These are phyloP conservation scores for Hydnum rufescens DNA, from an alignment of 768 basidiomycete genomes.

Conservation along the genomic window DNA sequence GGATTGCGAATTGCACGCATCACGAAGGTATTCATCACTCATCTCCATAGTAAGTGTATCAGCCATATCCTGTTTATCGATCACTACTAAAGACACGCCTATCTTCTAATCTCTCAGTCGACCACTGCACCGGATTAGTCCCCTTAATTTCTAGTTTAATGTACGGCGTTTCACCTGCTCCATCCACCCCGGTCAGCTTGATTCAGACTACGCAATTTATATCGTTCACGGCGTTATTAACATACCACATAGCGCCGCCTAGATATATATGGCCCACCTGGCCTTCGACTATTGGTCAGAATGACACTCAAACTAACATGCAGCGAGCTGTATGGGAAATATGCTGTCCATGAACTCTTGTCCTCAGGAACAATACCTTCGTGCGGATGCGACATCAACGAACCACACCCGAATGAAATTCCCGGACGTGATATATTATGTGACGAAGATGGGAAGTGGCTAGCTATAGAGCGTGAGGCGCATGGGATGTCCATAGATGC, in stretches of 20 bases:
- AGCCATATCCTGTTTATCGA: neutral
- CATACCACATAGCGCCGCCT: conserved; percentile 30
- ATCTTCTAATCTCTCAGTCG: conserved; percentile 22
- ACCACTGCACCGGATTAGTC: conserved; percentile 58
- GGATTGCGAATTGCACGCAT: conserved; percentile 23
- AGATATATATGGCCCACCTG: conserved; percentile 63
- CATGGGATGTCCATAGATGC: conserved; percentile 40
- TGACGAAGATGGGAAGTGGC: conserved; percentile 45
- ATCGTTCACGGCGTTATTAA: no score
- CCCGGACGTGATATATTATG: conserved; percentile 39
- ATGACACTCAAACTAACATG: conserved; percentile 48
- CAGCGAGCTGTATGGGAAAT: conserved; percentile 37
- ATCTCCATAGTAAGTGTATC: conserved; percentile 47
- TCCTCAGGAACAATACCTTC: conserved; percentile 29
- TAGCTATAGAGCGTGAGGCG: conserved; percentile 24
- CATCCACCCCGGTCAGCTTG: neutral
- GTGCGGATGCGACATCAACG: conserved; percentile 26
- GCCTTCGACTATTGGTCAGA: conserved; percentile 56
- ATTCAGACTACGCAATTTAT: neutral
- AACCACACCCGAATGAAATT: conserved; percentile 43
- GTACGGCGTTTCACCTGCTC: conserved; percentile 21
- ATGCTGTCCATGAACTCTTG: conserved; percentile 64
- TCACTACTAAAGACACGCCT: neutral
- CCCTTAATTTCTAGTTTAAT: conserved; percentile 43
- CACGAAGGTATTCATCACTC: conserved; percentile 60